Conservation (phyloP, 2,329 filamentous ascomycete species). For the Claviceps quebecensis region DNA sequence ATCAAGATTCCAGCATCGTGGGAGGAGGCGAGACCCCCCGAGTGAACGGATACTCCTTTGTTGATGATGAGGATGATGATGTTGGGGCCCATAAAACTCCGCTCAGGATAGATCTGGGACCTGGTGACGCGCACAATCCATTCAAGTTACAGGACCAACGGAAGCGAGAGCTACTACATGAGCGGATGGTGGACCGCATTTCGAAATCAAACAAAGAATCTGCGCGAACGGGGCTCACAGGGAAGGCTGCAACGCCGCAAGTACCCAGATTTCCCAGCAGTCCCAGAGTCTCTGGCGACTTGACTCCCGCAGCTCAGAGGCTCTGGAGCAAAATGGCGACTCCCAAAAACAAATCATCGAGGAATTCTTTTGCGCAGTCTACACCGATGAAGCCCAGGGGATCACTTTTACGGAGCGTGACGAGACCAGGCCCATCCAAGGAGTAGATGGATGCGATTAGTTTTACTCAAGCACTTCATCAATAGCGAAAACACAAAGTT, state of each 20-base stretch:
- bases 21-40: conserved; percentile 67
- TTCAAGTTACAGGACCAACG: conserved; percentile 68
- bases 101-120: conserved; percentile 41
- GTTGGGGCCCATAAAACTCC: conserved; percentile 11
- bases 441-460: background rate
- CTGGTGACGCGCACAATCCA: conserved; percentile 54
- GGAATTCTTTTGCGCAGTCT: conserved; percentile 20
- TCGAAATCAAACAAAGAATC: conserved; percentile 55
- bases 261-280: conserved; percentile 59
- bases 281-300: conserved; percentile 37
- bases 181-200: conserved; percentile 74
- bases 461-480: background rate
- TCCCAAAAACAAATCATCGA: conserved; percentile 21
- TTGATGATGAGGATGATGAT: conserved; percentile 60
- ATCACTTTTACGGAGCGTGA: conserved; percentile 23
- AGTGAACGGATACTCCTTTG: conserved; percentile 88
- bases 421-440: conserved; percentile 13
- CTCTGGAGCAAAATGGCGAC: conserved; percentile 49
- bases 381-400: conserved; percentile 25
- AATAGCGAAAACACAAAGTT: background rate
- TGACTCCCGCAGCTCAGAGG: conserved; percentile 64
- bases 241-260: conserved; percentile 43
- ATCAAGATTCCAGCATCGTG: conserved; percentile 42
- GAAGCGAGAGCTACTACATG: conserved; percentile 66
- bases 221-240: conserved; percentile 43